These are phyloP conservation scores for Phymatotrichopsis omnivora DNA, from an alignment of 2,329 filamentous ascomycete species.

Conservation along the genomic window DNA sequence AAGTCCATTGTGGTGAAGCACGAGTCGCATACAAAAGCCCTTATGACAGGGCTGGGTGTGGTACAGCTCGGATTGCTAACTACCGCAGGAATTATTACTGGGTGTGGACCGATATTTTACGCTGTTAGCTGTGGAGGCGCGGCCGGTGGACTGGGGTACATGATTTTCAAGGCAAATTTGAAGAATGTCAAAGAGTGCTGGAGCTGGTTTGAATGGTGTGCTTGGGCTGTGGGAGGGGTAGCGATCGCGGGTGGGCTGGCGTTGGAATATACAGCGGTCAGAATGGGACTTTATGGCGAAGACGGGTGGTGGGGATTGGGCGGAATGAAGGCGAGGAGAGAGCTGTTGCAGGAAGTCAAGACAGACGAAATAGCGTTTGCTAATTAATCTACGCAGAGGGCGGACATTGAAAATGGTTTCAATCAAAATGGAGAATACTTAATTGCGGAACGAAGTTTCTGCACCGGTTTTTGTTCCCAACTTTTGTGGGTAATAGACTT, in stretches of 20 bases:
- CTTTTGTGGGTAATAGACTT: too few relatives aligned
- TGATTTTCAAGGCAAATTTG: conserved; percentile 58
- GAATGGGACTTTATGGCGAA: conserved; percentile 15
- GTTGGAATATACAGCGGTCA: conserved; percentile 27
- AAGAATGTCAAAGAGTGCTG: conserved; percentile 58
- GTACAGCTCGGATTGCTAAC: conserved; percentile 60
- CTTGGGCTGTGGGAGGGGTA: conserved; percentile 30
- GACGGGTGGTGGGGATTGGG: conserved; percentile 22
- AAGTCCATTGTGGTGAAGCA: conserved; percentile 79
- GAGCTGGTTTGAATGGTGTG: conserved; percentile 55
- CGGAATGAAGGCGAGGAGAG: conserved; percentile 12
- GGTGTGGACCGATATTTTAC: conserved; percentile 61
- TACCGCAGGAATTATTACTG: conserved; percentile 56
- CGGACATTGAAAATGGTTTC: too few relatives aligned
- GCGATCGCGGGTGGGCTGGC: conserved; percentile 30
- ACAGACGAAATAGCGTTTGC: too few relatives aligned
- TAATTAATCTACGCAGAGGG: too few relatives aligned
- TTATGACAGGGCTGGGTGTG: conserved; percentile 59
- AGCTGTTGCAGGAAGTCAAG: too few relatives aligned
- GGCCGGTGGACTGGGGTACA: conserved; percentile 49
- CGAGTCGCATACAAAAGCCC: conserved; percentile 63
- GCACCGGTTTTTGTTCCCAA: too few relatives aligned
- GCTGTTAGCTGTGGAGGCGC: conserved; percentile 57
- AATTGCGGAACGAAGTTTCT: too few relatives aligned
- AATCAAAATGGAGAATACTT: too few relatives aligned